Evolutionary conservation across 1,284 basidiomycete species (phyloP), one percentile per base, ranked within the genome.

Genomic region (Hemileia vastatrix): DNA sequence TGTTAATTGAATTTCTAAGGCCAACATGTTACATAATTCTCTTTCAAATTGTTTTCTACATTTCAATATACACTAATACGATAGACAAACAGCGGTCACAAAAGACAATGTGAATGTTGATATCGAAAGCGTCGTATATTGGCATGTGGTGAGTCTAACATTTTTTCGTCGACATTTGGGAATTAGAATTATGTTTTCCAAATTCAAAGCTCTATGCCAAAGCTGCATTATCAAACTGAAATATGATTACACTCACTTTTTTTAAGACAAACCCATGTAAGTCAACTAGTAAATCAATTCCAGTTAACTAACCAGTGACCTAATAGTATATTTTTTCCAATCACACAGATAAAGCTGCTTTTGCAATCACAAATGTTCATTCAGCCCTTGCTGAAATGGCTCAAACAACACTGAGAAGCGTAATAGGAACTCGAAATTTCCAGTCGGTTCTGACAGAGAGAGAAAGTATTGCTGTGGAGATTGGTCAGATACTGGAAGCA

Each of bases 401-500:
- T 1, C 92, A 96, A 77, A 96, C 93, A 1, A 97, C 93, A 8
- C 82, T 97, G 18, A 85, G 93, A 48, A 90, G 95, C 71, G 92
- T 27, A 18, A 27, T 51, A 15, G 49, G 49, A n/a, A 23, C 11
- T 51, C 49, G 49, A 24, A 24, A 23, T 19, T 75, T 82, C 24
- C 81, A 82, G 68, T 76, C 72, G 23, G 76, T 82, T 56, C 77
- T 81, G 19, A 79, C 80, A 4, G 93, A 97, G 78, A 88, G 94
- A 67, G 94, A 97, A 74, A 90, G 89, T 62, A 91, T 97, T 67
- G 94, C 93, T 2, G 86, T 87, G 71, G 93, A 96, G 77, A 93
- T 96, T 62, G 90, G 90, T 52, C 90, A 94, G 76, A 94, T 96
- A 64, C 89, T 95, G n/a, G 49, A 51, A 27, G 31, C 23, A 11